Evolutionary conservation across 495 filamentous ascomycete species (phyloP), one percentile per base, ranked within the genome.

Genomic region (Tetracladium marchalianum): DNA sequence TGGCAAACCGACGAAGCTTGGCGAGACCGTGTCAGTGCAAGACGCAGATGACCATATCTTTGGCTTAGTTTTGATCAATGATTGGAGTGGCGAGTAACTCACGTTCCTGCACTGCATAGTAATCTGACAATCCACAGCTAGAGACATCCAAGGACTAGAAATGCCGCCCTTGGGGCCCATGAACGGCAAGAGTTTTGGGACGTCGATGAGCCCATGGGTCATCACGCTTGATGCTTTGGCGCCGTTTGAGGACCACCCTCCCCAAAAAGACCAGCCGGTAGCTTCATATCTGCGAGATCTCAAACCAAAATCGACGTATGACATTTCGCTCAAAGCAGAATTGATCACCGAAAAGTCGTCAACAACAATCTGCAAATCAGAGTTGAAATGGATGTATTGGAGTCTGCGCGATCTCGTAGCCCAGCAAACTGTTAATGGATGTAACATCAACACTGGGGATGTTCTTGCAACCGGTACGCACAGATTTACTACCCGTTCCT

Each of bases 391-490:
- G 22, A 27, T 27, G 22, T 73, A 95, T 17, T 95, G 77, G 70
- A 92, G 87, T 0, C 93, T 92, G 65, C 77, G 83, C 10, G 88
- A 95, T 65, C 90, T 97, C 83, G 66, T 97, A 34, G 80, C 90
- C 0, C 90, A 95, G 55, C 90, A 95, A 59, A 84, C 88, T 2
- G 71, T 90, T 32, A 85, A 80, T 4, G 90, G 90, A 22, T 95
- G 90, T 59, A 79, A 80, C 13, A 58, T 97, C 66, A 74, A 78
- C 38, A 72, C 84, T 0, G 90, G 90, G 24, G 90, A 97, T 51
- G 62, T 97, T 43, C 63, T 97, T 1, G 90, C 85, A 16, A 90
- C 86, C 5, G 90, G 90, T 2, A 27, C 22, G 22, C 7, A 27
- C 22, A 27, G 3, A 27, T 27, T 27, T 7, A 7, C 7, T 7